Percentiles rank a stretch among this genome's conserved stretches.
Evolutionary conservation across 331 rosid genomes (phyloP).

Genomic region (Telfairia occidentalis): DNA sequence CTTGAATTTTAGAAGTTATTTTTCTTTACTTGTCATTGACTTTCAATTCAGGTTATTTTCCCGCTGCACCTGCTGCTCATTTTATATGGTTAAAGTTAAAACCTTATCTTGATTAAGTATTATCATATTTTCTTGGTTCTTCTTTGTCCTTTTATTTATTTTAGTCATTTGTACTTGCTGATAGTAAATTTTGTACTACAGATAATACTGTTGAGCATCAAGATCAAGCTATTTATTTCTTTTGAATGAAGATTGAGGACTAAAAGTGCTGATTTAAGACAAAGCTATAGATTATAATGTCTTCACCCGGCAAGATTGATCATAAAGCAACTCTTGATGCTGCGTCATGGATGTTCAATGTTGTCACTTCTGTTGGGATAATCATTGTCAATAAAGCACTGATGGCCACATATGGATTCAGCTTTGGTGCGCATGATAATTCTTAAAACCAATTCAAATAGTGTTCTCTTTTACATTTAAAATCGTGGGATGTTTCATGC

Average conservation of each 20-base stretch:
- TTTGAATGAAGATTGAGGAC: slow-evolving; percentile 14
- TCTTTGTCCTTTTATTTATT: not conserved
- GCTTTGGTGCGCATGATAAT: slow-evolving; percentile 49
- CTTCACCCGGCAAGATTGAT: slow-evolving; percentile 37
- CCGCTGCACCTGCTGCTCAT: not conserved
- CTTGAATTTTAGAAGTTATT: not conserved
- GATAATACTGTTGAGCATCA: not conserved
- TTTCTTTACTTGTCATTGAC: not conserved
- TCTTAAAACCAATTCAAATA: not conserved
- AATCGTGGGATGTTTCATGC: not conserved
- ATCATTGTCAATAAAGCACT: slow-evolving; percentile 77
- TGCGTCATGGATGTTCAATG: slow-evolving; percentile 89
- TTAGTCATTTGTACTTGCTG: not conserved
- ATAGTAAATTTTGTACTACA: not conserved
- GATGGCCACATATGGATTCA: slow-evolving; percentile 79
- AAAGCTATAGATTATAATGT: slow-evolving; percentile 8
- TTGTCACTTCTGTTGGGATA: slow-evolving; percentile 86
- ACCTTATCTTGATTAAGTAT: not conserved
- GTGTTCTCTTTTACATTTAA: not conserved
- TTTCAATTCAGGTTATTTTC: not conserved
- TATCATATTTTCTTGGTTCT: not conserved
- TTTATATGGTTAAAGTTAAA: not conserved
- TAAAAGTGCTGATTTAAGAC: not conserved
- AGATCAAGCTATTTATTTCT: slow-evolving; percentile 2
- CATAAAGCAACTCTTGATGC: slow-evolving; percentile 60